A percentile compares a stretch with the other conserved stretches of the same genome.
These are phyloP conservation scores for Tolypocladium tropicale DNA, from an alignment of 2,329 filamentous ascomycete species.

Conservation along the genomic window DNA sequence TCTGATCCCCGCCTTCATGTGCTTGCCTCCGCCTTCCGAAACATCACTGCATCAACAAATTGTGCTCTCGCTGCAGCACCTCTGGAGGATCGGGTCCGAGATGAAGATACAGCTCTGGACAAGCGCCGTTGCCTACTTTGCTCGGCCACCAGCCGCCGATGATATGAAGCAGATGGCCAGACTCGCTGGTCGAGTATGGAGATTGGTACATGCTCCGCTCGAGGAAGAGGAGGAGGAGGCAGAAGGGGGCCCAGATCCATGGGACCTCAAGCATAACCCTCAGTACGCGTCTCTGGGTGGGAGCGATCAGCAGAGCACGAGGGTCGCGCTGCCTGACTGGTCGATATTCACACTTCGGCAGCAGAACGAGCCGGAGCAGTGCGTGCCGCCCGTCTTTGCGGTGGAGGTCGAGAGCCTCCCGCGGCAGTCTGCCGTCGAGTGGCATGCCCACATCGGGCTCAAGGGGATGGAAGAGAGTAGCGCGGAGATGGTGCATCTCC, in stretches of 20 bases:
- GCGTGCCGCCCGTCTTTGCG: slow-evolving; percentile 58
- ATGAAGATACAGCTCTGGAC: slow-evolving; percentile 67
- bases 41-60: slow-evolving; percentile 46
- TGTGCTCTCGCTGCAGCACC: slow-evolving; percentile 72
- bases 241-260: slow-evolving; percentile 50
- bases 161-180: slow-evolving; percentile 23
- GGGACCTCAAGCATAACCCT: slow-evolving; percentile 53
- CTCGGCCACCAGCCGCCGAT: slow-evolving; percentile 21
- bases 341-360: slow-evolving; percentile 27
- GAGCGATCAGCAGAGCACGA: slow-evolving; percentile 12
- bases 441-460: slow-evolving; percentile 62
- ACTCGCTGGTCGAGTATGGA: slow-evolving; percentile 39
- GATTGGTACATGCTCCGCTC: slow-evolving; percentile 26
- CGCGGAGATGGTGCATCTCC: slow-evolving; percentile 12
- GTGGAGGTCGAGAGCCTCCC: slow-evolving; percentile 71
- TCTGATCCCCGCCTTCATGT: slow-evolving; percentile 72
- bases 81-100: slow-evolving; percentile 70
- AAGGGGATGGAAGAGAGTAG: slow-evolving; percentile 17
- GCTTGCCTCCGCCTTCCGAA: slow-evolving; percentile 31
- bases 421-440: slow-evolving; percentile 66
- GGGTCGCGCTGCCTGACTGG: slow-evolving; percentile 38
- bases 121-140: slow-evolving; percentile 65
- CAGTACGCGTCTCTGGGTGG: slow-evolving; percentile 32
- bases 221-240: slow-evolving; percentile 41
- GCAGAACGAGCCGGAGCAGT: slow-evolving; percentile 21